Evolutionary conservation across 2,329 filamentous ascomycete genomes (phyloP), one percentile per base, ranked within the genome.

Genomic region (Geosmithia flava): DNA sequence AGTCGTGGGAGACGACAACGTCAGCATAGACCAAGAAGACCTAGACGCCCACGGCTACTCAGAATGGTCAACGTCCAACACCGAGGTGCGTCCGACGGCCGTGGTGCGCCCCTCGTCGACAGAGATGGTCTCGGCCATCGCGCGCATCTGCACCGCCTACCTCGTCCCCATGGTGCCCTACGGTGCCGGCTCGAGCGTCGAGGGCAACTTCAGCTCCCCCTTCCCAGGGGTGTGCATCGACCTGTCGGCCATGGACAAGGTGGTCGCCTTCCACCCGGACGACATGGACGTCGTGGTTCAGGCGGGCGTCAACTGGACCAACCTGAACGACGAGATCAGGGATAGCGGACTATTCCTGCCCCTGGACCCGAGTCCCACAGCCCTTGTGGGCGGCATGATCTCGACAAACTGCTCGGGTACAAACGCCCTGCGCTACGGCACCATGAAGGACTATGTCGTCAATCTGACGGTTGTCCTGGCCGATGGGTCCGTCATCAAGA

Each of bases 371-470:
- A 78, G 80, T 2, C 83, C 83, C 39, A 74, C 70, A 1, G 76
- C 75, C 0, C 67, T 69, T 52, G 67, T 80, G 19, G 76, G 76
- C 2, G 76, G 76, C 5, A 80, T 80, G 76, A 66, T 87, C 4
- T 78, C 79, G 0, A 85, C 82, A 1, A 83, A 82, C 47, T 87
- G 83, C 64, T 80, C 70, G 47, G 75, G 75, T 0, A 79, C 76
- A 1, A 78, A 79, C 53, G 75, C 76, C 1, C 69, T 76, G 49
- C 68, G 81, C 47, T 87, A 87, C 56, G 83, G 83, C 0, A 85
- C 83, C 0, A 87, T 87, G 83, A 84, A 83, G 54, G 83, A 87
- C 53, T 87, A 81, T 72, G 83, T 87, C 1, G 68, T 87, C 50
- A 84, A 81, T 52, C 60, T 87, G 20, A 87, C 82, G 0, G 81